Evolutionary conservation across 2,329 filamentous ascomycete genomes (phyloP).

Genomic region (Xenoacremonium recifei): DNA sequence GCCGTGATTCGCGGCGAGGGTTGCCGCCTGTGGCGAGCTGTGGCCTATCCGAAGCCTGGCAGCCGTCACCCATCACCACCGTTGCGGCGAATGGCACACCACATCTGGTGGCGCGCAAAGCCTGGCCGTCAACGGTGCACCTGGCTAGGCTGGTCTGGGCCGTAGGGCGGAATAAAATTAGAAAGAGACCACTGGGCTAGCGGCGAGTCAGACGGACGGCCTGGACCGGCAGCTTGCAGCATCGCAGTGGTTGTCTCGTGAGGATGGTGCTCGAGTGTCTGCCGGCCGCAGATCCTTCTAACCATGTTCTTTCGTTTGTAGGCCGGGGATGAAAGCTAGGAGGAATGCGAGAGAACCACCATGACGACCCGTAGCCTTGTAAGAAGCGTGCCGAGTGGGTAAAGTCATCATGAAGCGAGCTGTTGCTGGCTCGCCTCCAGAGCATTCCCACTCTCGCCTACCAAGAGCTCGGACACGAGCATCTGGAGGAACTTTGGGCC

Average conservation of each 20-base stretch:
- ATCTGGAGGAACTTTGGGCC: too few species aligned
- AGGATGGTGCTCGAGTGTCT: conserved; percentile 1
- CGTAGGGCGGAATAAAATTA: conserved; percentile 19
- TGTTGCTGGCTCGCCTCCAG: too few species aligned
- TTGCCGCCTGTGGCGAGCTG: not conserved
- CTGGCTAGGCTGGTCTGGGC: conserved; percentile 13
- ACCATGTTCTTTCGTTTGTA: conserved; percentile 8
- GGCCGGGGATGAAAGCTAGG: not conserved
- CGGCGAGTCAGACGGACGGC: conserved; percentile 1
- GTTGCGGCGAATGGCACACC: not conserved
- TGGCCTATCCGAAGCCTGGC: not conserved
- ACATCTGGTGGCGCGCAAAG: not conserved
- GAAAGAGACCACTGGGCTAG: conserved; percentile 6
- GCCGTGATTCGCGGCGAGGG: conserved; percentile 14
- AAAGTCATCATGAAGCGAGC: too few species aligned
- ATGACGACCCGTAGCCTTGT: too few species aligned
- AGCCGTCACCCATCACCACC: not conserved
- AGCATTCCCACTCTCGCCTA: too few species aligned
- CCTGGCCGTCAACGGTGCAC: conserved; percentile 1
- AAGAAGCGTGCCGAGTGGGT: too few species aligned
- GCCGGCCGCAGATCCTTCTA: too few species aligned
- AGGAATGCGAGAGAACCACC: not conserved
- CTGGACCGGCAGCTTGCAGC: conserved; percentile 4
- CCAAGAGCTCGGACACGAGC: too few species aligned
- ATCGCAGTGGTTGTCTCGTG: conserved; percentile 12